Evolutionary conservation across 768 basidiomycete genomes (phyloP).

Genomic region (Dioszegia aurantiaca): DNA sequence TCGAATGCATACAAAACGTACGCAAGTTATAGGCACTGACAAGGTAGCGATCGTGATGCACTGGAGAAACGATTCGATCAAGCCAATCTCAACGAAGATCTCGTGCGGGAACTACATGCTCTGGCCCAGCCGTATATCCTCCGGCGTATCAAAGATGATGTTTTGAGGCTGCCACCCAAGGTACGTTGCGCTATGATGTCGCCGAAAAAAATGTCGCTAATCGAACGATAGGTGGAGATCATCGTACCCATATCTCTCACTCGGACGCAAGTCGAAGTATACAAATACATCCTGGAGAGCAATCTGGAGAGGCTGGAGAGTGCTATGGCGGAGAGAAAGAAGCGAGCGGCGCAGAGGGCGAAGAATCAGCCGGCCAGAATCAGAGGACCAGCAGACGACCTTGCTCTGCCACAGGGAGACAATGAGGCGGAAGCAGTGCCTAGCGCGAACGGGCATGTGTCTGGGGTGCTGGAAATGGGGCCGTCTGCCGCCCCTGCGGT

Average conservation of each 20-base stretch:
- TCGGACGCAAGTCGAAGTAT: constrained; percentile 80
- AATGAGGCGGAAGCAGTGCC: background rate
- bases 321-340: constrained; percentile 1
- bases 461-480: no score
- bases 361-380: background rate
- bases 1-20: no score
- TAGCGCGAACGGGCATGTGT: background rate
- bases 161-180: constrained; percentile 81
- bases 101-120: constrained; percentile 73
- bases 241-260: constrained; percentile 82
- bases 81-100: constrained; percentile 72
- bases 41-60: background rate
- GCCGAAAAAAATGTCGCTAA: no score
- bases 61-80: constrained; percentile 65
- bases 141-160: constrained; percentile 88
- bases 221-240: constrained; percentile 49
- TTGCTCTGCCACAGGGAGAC: background rate
- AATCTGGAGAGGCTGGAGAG: constrained; percentile 28
- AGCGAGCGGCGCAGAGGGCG: background rate
- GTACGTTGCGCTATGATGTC: constrained; percentile 57
- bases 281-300: constrained; percentile 75
- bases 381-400: background rate
- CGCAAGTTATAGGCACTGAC: no score
- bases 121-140: constrained; percentile 82
- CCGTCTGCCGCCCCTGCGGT: no score